Percentiles rank a stretch among this genome's conserved stretches.
These are phyloP conservation scores for Aspergillus tamarii DNA, from an alignment of 2,329 filamentous ascomycete genomes.

Conservation along the genomic window DNA sequence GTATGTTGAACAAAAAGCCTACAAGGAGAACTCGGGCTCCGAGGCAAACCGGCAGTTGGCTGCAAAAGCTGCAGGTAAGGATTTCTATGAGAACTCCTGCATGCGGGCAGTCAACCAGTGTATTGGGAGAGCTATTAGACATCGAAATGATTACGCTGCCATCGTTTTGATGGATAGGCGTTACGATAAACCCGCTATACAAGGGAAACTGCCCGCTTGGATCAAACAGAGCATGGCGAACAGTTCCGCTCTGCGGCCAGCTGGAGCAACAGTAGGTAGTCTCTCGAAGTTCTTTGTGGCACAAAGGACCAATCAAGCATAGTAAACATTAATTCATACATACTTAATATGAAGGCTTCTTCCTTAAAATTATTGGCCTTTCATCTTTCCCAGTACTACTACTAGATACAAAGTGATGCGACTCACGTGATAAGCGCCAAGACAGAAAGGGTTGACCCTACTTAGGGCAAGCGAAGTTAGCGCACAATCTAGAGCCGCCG, in stretches of 20 bases:
- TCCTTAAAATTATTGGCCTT: neutral
- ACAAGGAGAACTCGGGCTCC: slow-evolving; percentile 31
- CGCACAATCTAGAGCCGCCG: slow-evolving; percentile 39
- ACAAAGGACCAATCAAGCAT: slow-evolving; percentile 2
- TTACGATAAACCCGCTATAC: slow-evolving; percentile 74
- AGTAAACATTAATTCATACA: neutral
- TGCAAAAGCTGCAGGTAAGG: slow-evolving; percentile 61
- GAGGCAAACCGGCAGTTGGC: slow-evolving; percentile 35
- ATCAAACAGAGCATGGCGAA: slow-evolving; percentile 69
- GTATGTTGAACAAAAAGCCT: slow-evolving; percentile 72
- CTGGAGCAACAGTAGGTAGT: slow-evolving; percentile 30
- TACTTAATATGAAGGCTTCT: neutral
- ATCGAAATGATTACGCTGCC: slow-evolving; percentile 83
- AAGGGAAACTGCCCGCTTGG: slow-evolving; percentile 83
- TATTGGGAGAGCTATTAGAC: slow-evolving; percentile 88
- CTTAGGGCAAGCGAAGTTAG: slow-evolving; percentile 43
- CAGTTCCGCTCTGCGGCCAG: slow-evolving; percentile 25
- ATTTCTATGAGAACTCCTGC: slow-evolving; percentile 92
- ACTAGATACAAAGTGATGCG: neutral
- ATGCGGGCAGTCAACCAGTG: slow-evolving; percentile 98
- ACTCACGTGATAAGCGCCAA: slow-evolving; percentile 9
- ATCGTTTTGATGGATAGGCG: slow-evolving; percentile 83
- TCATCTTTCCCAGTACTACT: neutral
- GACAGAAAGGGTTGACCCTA: slow-evolving; percentile 34
- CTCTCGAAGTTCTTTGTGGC: slow-evolving; percentile 39